These are phyloP conservation scores for Serendipita sp. DNA, from an alignment of 768 basidiomycete species.

Conservation along the genomic window DNA sequence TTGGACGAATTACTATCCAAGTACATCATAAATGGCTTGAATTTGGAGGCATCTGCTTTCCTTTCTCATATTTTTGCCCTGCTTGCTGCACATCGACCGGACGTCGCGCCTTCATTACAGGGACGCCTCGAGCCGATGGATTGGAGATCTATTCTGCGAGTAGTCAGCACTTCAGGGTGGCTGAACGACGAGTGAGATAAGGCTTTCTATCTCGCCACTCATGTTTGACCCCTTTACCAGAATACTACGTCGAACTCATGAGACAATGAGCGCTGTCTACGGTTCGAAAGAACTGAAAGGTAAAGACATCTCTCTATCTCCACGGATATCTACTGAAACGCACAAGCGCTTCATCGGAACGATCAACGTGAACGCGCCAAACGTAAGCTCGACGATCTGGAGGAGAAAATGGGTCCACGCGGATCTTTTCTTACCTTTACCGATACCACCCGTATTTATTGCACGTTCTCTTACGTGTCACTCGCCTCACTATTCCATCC, in stretches of 20 bases:
- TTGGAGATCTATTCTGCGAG: constrained; percentile 49
- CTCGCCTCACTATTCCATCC: no score
- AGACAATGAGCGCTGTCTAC: neutral
- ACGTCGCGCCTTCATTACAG: constrained; percentile 43
- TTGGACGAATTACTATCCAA: constrained; percentile 17
- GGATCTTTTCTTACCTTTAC: no score
- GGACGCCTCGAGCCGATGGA: constrained; percentile 44
- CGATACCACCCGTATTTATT: no score
- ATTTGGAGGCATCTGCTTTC: constrained; percentile 28
- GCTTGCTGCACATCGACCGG: constrained; percentile 40
- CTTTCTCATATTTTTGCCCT: constrained; percentile 38
- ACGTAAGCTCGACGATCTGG: no score
- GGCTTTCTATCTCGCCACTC: neutral
- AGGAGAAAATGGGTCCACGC: no score
- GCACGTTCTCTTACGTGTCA: no score
- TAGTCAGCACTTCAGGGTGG: constrained; percentile 29
- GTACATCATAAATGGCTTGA: constrained; percentile 24
- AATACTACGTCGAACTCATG: neutral
- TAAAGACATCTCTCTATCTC: no score
- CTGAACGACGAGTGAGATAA: constrained; percentile 19
- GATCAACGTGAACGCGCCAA: no score
- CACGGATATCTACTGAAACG: no score
- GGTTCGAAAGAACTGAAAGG: neutral
- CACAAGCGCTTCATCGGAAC: no score
- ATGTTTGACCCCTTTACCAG: neutral